Percentiles rank a stretch among this genome's conserved stretches.
Evolutionary conservation across 164 flowering plant species (phyloP).

Genomic region (Echeveria elegans): DNA sequence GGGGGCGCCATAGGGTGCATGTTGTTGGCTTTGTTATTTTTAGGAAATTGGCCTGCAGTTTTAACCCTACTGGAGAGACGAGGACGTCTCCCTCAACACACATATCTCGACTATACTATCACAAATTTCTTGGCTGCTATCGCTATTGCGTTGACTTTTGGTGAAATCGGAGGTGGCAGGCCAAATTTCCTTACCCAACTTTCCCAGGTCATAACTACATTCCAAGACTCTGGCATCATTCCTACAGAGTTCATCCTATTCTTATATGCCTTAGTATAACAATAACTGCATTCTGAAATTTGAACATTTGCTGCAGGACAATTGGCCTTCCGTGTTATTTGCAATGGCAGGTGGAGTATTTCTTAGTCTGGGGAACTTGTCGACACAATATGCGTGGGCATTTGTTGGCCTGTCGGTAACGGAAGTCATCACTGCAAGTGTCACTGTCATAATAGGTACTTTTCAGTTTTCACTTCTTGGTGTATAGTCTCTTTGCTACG

Average conservation of each 20-base stretch:
- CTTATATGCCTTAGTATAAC: not conserved
- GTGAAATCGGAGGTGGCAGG: slow-evolving; percentile 51
- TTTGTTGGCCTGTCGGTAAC: slow-evolving; percentile 8
- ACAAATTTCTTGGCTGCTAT: slow-evolving; percentile 78
- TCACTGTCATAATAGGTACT: slow-evolving; percentile 4
- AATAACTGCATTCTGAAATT: not conserved
- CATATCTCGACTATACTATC: slow-evolving; percentile 75
- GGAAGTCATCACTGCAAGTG: slow-evolving; percentile 4
- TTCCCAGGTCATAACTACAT: slow-evolving; percentile 32
- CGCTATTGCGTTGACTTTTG: slow-evolving; percentile 71
- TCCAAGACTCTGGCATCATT: not conserved
- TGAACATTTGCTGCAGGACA: not conserved
- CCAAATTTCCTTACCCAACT: slow-evolving; percentile 76
- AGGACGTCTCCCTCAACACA: slow-evolving; percentile 86
- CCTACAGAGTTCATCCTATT: not conserved
- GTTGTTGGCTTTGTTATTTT: slow-evolving; percentile 52
- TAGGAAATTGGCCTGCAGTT: slow-evolving; percentile 91
- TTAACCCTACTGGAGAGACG: slow-evolving; percentile 66
- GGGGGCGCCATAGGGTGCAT: slow-evolving; percentile 77
- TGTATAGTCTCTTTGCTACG: not conserved
- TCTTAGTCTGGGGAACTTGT: slow-evolving; percentile 4
- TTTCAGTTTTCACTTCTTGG: not conserved
- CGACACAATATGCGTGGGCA: slow-evolving; percentile 5
- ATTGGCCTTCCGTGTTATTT: not conserved
- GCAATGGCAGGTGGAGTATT: slow-evolving; percentile 9